Evolutionary conservation across 2,329 filamentous ascomycete genomes (phyloP), one percentile per base, ranked within the genome.

Genomic region (Ascochyta clinopodiicola): DNA sequence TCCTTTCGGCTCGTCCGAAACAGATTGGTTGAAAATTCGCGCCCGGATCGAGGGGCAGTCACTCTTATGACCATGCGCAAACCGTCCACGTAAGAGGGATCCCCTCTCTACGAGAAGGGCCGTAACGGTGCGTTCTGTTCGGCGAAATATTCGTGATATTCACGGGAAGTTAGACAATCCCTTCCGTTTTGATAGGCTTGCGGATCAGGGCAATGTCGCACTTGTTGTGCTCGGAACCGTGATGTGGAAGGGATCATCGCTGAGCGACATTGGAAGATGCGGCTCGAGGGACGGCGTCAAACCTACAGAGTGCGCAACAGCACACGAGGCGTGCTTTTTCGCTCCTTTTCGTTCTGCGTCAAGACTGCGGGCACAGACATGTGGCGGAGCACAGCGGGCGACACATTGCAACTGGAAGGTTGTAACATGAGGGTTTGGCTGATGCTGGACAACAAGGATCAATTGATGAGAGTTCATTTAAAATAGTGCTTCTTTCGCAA

Each of bases 31-130:
- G 59, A 42, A 64, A 61, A 61, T 59, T 59, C 53, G 56, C 60
- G 51, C 59, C 40, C 44, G 45, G 46, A 43, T 60, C 57, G 48
- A 67, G 70, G 69, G 70, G 66, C 62, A 60, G 67, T 66, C 63
- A 69, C 59, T 72, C 69, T 75, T 75, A 74, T 75, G 60, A 63
- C 54, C 55, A 54, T 67, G 62, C 61, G 51, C 60, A 56, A 59
- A 39, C 54, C 51, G 62, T 55, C 59, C 61, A 61, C 57, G 61
- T 62, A 62, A 58, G 54, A 65, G 58, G 57, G 59, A 56, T 62
- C 56, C 54, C 56, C 43, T 49, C 43, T 54, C 58, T 47, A 50
- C 53, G 53, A 53, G 59, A 63, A 55, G 54, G 59, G 61, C 61
- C 54, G 59, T 59, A 48, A 62, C 56, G 52, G 24, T 57, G 48